Evolutionary conservation across 192 early-diverging fungal species (phyloP), one percentile per base, ranked within the genome.

Genomic region (Allomyces javanicus): DNA sequence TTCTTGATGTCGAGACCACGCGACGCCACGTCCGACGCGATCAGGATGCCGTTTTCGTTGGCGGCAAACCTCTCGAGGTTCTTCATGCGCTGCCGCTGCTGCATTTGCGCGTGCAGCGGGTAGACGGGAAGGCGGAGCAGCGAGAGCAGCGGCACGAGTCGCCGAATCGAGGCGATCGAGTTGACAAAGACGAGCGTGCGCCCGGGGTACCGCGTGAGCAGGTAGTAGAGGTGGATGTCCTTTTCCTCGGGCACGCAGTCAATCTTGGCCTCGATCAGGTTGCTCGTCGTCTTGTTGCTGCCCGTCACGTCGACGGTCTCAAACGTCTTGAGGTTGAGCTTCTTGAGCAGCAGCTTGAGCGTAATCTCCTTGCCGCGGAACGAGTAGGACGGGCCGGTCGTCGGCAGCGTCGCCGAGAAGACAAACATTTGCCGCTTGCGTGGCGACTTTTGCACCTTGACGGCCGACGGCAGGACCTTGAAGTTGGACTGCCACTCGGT

Each of bases 1-100:
- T 77, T 25, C 0, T 91, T 89, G 43, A 98, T 94, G 78, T 98
- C 95, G 66, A 98, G 75, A 62, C 95, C 95, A 66, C 95, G 86
- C 0, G 93, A 91, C 4, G 95, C 95, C 24, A 98, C 95, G 74
- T 98, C 95, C 26, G 86, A 88, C n/a, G 93, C 90, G 50, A 98
- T 82, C 69, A 98, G 78, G 0, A 98, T 85, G 1, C 89, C 87
- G 63, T 83, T 79, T 4, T 74, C 63, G 22, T 84, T 82, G 10
- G 82, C 76, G 55, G 85, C 85, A 78, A 96, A 93, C 71, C 88
- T 68, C 61, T 98, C 95, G 62, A 98, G 74, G 73, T 88, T 93
- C 74, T 93, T 94, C 40, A 98, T 80, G 23, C 95, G 83, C 75
- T 94, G 91, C 22, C 87, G 81, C 77, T 96, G 93, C 75, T 98